Conservation (phyloP, 768 basidiomycete species). For the Pholiota molesta region DNA sequence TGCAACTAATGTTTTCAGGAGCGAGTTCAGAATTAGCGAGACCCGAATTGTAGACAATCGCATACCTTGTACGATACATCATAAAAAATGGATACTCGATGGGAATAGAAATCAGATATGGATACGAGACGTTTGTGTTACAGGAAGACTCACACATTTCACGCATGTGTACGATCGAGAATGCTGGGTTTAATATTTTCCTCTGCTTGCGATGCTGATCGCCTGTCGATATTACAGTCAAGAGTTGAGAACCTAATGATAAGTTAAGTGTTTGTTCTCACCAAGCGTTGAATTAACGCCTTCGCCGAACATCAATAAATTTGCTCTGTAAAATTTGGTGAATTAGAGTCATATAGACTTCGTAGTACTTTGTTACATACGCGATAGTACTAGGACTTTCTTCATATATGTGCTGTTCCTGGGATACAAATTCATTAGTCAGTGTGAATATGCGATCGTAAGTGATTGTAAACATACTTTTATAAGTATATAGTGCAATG, state of each 20-base stretch:
- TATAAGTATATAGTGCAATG: slow-evolving; percentile 46
- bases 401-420: slow-evolving; percentile 39
- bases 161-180: slow-evolving; percentile 44
- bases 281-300: slow-evolving; percentile 25
- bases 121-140: neutral
- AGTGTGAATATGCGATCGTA: too few relatives aligned
- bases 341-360: neutral
- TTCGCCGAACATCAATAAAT: slow-evolving; percentile 18
- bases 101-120: neutral
- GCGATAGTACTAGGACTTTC: slow-evolving; percentile 27
- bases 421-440: neutral
- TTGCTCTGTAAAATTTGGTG: slow-evolving; percentile 11
- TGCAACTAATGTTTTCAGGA: slow-evolving; percentile 25
- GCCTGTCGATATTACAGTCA: slow-evolving; percentile 26
- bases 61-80: slow-evolving; percentile 32
- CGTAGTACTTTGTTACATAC: slow-evolving; percentile 18
- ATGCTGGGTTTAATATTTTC: slow-evolving; percentile 48
- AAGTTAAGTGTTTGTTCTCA: too few relatives aligned
- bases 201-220: slow-evolving; percentile 44
- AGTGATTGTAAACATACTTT: slow-evolving; percentile 32
- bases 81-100: slow-evolving; percentile 36
- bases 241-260: neutral
- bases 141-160: slow-evolving; percentile 28
- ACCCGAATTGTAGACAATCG: neutral
- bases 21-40: neutral